Percentiles rank a stretch among this genome's conserved stretches.
phyloP scores from a whole-genome alignment of 2,329 filamentous ascomycete genomes.

The Neonectria coccinea region DNA sequence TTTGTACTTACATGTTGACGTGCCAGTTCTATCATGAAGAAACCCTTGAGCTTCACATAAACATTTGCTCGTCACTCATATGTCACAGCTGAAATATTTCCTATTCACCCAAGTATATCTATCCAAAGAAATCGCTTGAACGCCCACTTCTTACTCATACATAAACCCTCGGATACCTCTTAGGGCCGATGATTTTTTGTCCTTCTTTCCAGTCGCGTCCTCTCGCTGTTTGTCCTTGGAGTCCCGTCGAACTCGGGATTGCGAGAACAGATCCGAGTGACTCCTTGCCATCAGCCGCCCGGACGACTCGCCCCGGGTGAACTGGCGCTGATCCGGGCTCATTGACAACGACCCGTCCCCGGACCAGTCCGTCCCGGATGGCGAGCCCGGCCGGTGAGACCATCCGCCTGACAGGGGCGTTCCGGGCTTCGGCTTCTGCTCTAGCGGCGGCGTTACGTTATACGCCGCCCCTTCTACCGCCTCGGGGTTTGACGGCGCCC shows the following conservation, averaged over 20 bases:
- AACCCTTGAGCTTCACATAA: not conserved
- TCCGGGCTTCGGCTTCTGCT: constrained; percentile 48
- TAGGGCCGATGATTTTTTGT: constrained; percentile 53
- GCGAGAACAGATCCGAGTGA: constrained; percentile 48
- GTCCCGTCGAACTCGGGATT: constrained; percentile 61
- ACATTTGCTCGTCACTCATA: not conserved
- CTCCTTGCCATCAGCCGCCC: constrained; percentile 35
- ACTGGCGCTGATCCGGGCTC: constrained; percentile 57
- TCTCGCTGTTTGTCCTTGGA: constrained; percentile 61
- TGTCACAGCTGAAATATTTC: not conserved
- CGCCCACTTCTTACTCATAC: constrained; percentile 37
- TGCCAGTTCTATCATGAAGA: not conserved
- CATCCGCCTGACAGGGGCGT: constrained; percentile 45
- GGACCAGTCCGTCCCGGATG: constrained; percentile 50
- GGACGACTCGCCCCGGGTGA: constrained; percentile 58
- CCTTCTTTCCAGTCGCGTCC: constrained; percentile 52
- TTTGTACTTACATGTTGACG: not conserved
- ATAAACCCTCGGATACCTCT: constrained; percentile 57
- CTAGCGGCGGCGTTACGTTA: constrained; percentile 58
- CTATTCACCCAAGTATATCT: not conserved
- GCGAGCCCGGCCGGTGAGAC: constrained; percentile 53
- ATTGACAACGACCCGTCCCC: constrained; percentile 44
- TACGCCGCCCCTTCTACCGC: constrained; percentile 55
- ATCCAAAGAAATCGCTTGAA: constrained; percentile 4
- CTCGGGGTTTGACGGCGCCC: constrained; percentile 60